A percentile compares a stretch with the other conserved stretches of the same genome.
These are phyloP conservation scores for Helicocarpus griseus DNA, from an alignment of 2,329 filamentous ascomycete species.

Conservation along the genomic window DNA sequence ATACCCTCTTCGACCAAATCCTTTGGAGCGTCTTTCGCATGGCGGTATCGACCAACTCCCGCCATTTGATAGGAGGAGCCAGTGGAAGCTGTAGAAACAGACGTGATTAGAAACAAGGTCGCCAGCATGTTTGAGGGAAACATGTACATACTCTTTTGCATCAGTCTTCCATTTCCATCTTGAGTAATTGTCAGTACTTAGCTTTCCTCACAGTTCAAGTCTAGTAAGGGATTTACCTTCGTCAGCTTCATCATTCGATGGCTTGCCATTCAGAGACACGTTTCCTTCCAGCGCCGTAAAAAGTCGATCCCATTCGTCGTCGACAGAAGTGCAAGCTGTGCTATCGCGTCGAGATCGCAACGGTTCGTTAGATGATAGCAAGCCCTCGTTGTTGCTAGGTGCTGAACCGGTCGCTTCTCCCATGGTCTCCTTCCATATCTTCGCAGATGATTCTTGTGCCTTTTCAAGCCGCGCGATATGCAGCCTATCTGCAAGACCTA, in stretches of 20 bases:
- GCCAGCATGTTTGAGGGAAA: background rate
- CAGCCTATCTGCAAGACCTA: conserved; percentile 1
- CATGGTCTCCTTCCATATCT: background rate
- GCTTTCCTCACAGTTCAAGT: background rate
- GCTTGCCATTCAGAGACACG: background rate
- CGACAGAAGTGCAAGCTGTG: background rate
- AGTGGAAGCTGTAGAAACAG: background rate
- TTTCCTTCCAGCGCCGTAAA: background rate
- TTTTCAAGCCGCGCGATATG: conserved; percentile 1
- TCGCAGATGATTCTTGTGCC: background rate
- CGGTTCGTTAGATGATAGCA: background rate
- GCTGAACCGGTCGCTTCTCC: background rate
- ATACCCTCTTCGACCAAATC: conserved; percentile 2
- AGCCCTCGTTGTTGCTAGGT: background rate
- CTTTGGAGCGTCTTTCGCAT: conserved; percentile 1
- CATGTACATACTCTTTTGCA: background rate
- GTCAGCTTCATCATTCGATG: background rate
- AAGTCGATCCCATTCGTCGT: background rate
- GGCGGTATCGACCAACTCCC: conserved; percentile 2
- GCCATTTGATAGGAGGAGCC: background rate
- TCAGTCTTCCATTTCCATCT: background rate
- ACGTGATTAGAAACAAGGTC: background rate
- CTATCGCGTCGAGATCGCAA: background rate
- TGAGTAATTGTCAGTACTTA: background rate
- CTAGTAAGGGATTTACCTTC: background rate